Percentiles rank a stretch among this genome's conserved stretches.
These are phyloP conservation scores for Neophaeococcomyces mojaviensis DNA, from an alignment of 2,329 filamentous ascomycete species.

Conservation along the genomic window DNA sequence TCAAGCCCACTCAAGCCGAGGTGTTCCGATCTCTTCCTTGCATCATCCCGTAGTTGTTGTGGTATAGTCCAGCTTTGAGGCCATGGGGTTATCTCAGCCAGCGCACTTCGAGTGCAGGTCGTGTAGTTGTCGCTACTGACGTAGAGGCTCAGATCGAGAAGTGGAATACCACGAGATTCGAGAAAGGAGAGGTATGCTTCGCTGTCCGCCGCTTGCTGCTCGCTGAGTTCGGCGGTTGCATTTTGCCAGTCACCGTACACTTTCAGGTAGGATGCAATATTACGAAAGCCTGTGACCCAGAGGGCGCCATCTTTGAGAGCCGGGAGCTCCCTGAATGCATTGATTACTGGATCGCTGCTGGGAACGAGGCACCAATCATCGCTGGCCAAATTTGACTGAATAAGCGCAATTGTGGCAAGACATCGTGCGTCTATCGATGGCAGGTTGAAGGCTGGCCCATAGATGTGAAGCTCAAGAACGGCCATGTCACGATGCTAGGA, in stretches of 20 bases:
- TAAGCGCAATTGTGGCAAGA: constrained; percentile 71
- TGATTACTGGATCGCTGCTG: constrained; percentile 63
- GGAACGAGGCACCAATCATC: constrained; percentile 63
- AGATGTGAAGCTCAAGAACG: constrained; percentile 59
- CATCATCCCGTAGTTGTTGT: constrained; percentile 61
- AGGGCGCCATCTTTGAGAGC: constrained; percentile 48
- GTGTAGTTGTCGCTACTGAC: constrained; percentile 85
- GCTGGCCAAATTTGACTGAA: constrained; percentile 54
- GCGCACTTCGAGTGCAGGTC: constrained; percentile 67
- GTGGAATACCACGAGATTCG: constrained; percentile 62
- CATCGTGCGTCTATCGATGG: constrained; percentile 90
- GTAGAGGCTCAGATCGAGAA: constrained; percentile 82
- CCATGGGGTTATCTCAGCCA: constrained; percentile 71
- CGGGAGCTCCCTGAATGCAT: constrained; percentile 56
- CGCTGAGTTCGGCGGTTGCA: constrained; percentile 38
- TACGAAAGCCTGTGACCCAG: constrained; percentile 47
- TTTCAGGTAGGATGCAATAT: constrained; percentile 45
- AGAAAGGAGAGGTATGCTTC: constrained; percentile 57
- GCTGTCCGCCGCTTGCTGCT: constrained; percentile 38
- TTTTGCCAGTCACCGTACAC: constrained; percentile 43
- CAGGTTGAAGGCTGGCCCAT: constrained; percentile 80
- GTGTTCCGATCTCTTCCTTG: constrained; percentile 61
- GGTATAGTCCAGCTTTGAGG: constrained; percentile 84
- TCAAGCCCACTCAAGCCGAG: constrained; percentile 63
- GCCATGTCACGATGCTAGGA: too few relatives aligned